These are phyloP conservation scores for Aegle marmelos DNA, from an alignment of 345 rosid genomes.

Conservation along the genomic window DNA sequence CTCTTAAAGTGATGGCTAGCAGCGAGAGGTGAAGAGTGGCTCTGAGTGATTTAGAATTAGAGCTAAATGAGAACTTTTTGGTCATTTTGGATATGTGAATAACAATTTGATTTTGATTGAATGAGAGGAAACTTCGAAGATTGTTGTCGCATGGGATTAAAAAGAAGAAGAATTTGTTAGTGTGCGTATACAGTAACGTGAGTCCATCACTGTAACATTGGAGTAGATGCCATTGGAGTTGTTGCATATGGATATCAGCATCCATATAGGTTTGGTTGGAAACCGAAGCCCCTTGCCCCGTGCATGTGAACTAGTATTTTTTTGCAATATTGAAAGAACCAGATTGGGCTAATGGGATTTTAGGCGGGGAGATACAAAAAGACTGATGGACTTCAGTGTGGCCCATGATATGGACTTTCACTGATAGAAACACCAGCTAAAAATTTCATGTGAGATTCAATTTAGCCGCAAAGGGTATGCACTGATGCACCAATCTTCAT, in stretches of 20 bases:
- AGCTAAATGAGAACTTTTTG: not conserved
- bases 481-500: not conserved
- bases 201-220: not conserved
- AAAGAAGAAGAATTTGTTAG: not conserved
- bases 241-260: not conserved
- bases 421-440: no score
- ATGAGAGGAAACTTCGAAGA: not conserved
- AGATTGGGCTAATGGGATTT: not conserved
- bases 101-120: not conserved
- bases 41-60: not conserved
- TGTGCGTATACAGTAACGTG: not conserved
- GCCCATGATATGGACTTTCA: not conserved
- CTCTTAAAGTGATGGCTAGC: not conserved
- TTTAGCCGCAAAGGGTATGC: no score
- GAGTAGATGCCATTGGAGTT: not conserved
- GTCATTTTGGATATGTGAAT: not conserved
- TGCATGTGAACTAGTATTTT: no score
- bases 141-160: not conserved
- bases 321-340: no score
- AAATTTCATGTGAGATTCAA: no score
- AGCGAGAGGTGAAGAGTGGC: not conserved
- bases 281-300: no score
- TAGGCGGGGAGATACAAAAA: not conserved
- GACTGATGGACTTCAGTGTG: not conserved
- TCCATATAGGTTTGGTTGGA: not conserved